phyloP scores from a whole-genome alignment of 2,329 filamentous ascomycete genomes.

The Phialocephala subalpina region DNA sequence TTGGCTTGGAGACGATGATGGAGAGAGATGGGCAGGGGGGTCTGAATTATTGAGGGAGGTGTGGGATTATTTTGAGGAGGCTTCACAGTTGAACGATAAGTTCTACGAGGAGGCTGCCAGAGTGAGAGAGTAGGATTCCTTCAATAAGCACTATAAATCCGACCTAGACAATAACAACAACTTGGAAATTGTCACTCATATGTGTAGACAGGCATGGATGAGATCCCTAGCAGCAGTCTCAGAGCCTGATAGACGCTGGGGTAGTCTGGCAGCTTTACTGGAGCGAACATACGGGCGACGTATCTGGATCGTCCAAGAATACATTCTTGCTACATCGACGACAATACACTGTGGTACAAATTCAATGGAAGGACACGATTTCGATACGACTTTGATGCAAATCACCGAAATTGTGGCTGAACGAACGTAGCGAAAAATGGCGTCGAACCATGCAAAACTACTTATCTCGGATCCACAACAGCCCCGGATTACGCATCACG shows the following conservation, averaged over 20 bases:
- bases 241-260: not conserved
- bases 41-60: conserved; percentile 1
- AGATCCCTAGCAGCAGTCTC: not conserved
- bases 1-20: not conserved
- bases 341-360: not conserved
- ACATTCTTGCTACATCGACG: not conserved
- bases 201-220: not conserved
- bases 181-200: not conserved
- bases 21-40: not conserved
- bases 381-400: not conserved
- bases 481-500: not conserved
- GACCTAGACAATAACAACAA: too few relatives aligned
- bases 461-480: not conserved
- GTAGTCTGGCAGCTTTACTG: conserved; percentile 1
- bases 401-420: not conserved
- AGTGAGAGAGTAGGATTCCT: not conserved
- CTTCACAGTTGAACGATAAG: not conserved
- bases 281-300: conserved; percentile 9
- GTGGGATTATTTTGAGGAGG: conserved; percentile 6
- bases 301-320: conserved; percentile 15
- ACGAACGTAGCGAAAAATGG: not conserved
- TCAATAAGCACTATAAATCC: too few relatives aligned
- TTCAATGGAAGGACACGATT: conserved; percentile 3
- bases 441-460: not conserved
- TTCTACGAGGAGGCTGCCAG: not conserved